Base-by-base conservation (phyloP, 768 basidiomycete genomes). In the Serendipita sp. region DNA sequence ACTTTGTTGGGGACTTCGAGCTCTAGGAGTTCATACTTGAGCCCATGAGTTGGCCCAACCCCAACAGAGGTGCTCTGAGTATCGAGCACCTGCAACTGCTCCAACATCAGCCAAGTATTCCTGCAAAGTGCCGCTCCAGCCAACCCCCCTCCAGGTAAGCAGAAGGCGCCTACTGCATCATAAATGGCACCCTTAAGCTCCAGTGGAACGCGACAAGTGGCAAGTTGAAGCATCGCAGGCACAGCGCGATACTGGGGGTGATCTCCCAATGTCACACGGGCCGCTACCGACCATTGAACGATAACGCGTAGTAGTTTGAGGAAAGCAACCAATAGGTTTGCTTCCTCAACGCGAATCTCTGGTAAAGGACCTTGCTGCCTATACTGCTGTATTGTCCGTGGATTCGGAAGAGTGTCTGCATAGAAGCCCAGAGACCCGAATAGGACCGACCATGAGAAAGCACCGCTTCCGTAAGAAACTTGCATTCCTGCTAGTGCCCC, bases 111-210 rank as follows among this genome's bases (percentile, higher is more conserved):
- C 92, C 91, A 94, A 0, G 92, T 84, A 3, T 83, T 81, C 71
- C 83, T 84, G 73, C 89, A 90, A 44, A 92, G 82, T 70, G 93
- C 89, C 11, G 86, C 82, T 3, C 88, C 90, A 0, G 80, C 75
- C 10, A 73, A 70, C 1, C 89, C 87, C 0, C 86, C 89, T 7
- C 89, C 90, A 4, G 90, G 86, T 63, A 83, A 80, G 67, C 89
- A 89, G 75, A 95, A 94, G 1, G 90, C 84, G 3, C 88, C 81
- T 5, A 94, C 76, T 0, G 89, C 83, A 46, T 89, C 83, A 67
- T 93, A 89, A 2, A 93, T 76, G 0, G 88, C 83, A 3, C 90
- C 92, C 68, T 95, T 95, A 60, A 95, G 78, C 69, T 94, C 90
- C n/a, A 94, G 78, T 0, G 91, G 89, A n/a, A 93, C 80, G 10